phyloP scores from a whole-genome alignment of 495 filamentous ascomycete genomes.

The Penicilliopsis zonata region DNA sequence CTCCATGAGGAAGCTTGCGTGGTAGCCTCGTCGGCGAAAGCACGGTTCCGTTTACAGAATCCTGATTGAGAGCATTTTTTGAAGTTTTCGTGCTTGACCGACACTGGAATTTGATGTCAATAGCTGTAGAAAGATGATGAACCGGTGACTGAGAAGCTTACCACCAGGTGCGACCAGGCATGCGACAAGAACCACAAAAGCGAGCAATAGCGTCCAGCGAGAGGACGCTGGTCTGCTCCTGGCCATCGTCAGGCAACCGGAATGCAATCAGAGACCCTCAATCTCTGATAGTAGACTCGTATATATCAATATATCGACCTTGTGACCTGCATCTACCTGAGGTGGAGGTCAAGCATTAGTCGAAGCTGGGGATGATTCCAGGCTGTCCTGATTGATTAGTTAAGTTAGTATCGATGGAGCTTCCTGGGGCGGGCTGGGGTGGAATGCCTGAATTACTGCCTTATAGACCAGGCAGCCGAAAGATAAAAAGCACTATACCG shows the following conservation, averaged over 20 bases:
- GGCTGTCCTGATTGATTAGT: constrained; percentile 26
- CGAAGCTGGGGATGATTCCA: constrained; percentile 12
- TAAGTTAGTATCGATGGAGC: constrained; percentile 7
- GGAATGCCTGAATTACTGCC: constrained; percentile 3
- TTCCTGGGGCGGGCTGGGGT: constrained; percentile 7
- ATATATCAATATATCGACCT: neutral
- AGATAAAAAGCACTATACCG: too few species aligned
- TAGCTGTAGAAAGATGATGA: neutral
- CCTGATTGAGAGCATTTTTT: constrained; percentile 91
- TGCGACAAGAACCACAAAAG: constrained; percentile 23
- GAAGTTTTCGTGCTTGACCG: constrained; percentile 91
- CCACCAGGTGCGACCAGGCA: constrained; percentile 28
- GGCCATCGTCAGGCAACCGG: constrained; percentile 21
- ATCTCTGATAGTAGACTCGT: constrained; percentile 14
- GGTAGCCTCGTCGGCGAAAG: constrained; percentile 66
- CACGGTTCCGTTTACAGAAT: constrained; percentile 91
- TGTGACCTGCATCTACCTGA: constrained; percentile 24
- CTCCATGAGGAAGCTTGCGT: constrained; percentile 54
- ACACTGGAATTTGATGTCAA: constrained; percentile 34
- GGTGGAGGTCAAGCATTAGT: constrained; percentile 7
- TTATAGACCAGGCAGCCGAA: neutral
- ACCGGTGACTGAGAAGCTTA: constrained; percentile 9
- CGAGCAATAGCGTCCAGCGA: constrained; percentile 43
- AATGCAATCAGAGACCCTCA: constrained; percentile 25
- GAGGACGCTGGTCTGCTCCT: constrained; percentile 34